Evolutionary conservation across 2,329 filamentous ascomycete genomes (phyloP).

Genomic region (Penicillium sclerotiorum): DNA sequence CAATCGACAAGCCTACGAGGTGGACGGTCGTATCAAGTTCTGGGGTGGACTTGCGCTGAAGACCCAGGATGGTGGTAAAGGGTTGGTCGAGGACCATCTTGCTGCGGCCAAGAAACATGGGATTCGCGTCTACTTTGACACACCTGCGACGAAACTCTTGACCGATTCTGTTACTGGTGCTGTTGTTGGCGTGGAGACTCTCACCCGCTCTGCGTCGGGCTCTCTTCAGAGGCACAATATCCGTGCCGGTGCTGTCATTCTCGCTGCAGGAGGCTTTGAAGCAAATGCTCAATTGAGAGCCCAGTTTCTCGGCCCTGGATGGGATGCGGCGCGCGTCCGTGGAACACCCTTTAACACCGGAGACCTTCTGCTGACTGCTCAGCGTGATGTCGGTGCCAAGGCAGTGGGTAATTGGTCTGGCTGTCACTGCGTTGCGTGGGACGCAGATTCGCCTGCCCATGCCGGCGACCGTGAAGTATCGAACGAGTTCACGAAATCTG

Average conservation of each 20-base stretch:
- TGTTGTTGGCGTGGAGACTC: constrained; percentile 25
- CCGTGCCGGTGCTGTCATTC: constrained; percentile 26
- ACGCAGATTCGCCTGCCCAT: constrained; percentile 60
- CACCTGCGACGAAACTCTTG: constrained; percentile 39
- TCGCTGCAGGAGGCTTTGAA: constrained; percentile 65
- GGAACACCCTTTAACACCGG: constrained; percentile 68
- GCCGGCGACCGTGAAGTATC: constrained; percentile 61
- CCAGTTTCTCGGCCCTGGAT: constrained; percentile 60
- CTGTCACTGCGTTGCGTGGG: constrained; percentile 68
- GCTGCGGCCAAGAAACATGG: constrained; percentile 47
- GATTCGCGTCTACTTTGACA: constrained; percentile 52
- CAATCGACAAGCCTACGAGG: constrained; percentile 66
- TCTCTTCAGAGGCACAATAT: constrained; percentile 17
- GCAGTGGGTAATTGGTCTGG: constrained; percentile 63
- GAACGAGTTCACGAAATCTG: constrained; percentile 70
- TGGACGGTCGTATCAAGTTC: constrained; percentile 64
- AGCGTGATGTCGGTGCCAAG: constrained; percentile 54
- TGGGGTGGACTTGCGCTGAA: constrained; percentile 68
- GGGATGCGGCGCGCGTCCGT: constrained; percentile 64
- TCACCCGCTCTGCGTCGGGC: constrained; percentile 1
- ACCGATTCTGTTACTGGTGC: constrained; percentile 20
- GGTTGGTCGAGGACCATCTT: constrained; percentile 56
- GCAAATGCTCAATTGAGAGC: constrained; percentile 60
- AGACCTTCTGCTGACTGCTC: constrained; percentile 58
- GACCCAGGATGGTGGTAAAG: constrained; percentile 62